Base-by-base conservation (phyloP, 768 basidiomycete species). In the Candolleomyces aberdarensis region DNA sequence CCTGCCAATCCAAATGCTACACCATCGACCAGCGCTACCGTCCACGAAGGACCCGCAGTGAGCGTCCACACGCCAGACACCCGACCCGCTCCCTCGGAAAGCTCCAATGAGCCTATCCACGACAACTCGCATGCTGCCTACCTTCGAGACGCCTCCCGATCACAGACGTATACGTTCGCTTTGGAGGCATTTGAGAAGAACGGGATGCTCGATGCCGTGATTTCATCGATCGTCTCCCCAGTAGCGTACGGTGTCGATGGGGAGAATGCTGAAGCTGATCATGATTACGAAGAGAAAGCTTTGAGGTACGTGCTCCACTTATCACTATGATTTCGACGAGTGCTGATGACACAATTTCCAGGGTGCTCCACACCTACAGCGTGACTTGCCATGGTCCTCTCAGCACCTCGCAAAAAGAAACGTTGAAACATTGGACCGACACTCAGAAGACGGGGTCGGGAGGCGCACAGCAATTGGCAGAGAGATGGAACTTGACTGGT, bases 71-170 rank as follows among this genome's bases (percentile, higher is more conserved):
- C 71, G 5, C 61, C 71, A 9, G 63, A 73, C 15, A 62, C 70
- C 4, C 63, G 62, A 3, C 62, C 64, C 0, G 68, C 56, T 52
- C 68, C 48, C 29, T 57, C 55, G 9, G 61, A 44, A 31, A 47
- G 49, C 49, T 69, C 46, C 70, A 49, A 15, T 39, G 66, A 71
- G 52, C 77, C 80, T 0, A 77, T 90, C n/a, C 83, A 89, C 69
- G 77, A 84, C 29, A 91, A 91, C 72, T 91, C 89, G 7, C 91
- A 91, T 67, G 84, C 88, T 0, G 80, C 84, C 17, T 80, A 87
- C 71, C 74, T 86, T 1, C 72, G 79, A 4, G 75, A 87, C 66
- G 87, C 89, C 0, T 72, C 77, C 1, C 80, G 82, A 3, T 76
- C 78, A 32, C 71, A 76, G 4, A 92, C 91, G 0, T 83, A 82